A percentile compares a stretch with the other conserved stretches of the same genome.
Evolutionary conservation across 106 monocot genomes (phyloP).

Genomic region (Hemerocallis citrina): DNA sequence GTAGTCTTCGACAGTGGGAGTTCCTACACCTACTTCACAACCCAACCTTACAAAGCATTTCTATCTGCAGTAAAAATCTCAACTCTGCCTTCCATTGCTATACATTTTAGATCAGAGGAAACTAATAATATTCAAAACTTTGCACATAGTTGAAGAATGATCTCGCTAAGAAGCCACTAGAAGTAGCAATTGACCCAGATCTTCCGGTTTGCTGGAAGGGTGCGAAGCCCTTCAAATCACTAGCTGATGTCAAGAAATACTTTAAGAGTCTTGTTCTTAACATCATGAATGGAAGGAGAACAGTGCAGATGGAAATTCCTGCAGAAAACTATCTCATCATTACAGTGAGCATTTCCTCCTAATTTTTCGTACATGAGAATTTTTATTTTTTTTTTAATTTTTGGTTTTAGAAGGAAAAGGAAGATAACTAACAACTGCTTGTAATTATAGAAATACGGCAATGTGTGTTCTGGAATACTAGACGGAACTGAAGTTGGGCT

Average conservation of each 20-base stretch:
- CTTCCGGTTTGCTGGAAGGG: slow-evolving; percentile 84
- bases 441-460: slow-evolving; percentile 53
- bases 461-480: slow-evolving; percentile 77
- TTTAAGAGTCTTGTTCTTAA: slow-evolving; percentile 35
- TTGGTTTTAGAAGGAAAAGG: background rate
- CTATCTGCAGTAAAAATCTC: slow-evolving; percentile 32
- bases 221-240: slow-evolving; percentile 54
- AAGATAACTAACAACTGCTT: background rate
- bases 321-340: slow-evolving; percentile 43
- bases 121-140: background rate
- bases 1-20: slow-evolving; percentile 86
- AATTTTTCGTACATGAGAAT: background rate
- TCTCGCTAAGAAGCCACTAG: slow-evolving; percentile 30
- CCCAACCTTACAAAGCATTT: slow-evolving; percentile 40
- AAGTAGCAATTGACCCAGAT: slow-evolving; percentile 38
- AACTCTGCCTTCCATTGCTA: background rate
- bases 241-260: slow-evolving; percentile 41
- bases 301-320: slow-evolving; percentile 37
- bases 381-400: background rate
- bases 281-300: slow-evolving; percentile 35
- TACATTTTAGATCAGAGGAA: background rate
- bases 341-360: slow-evolving; percentile 33
- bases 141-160: slow-evolving; percentile 32
- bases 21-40: slow-evolving; percentile 64
- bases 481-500: slow-evolving; percentile 56